Conservation (phyloP, 352 stramenopile genomes). For the Globisporangium orthogonon region DNA sequence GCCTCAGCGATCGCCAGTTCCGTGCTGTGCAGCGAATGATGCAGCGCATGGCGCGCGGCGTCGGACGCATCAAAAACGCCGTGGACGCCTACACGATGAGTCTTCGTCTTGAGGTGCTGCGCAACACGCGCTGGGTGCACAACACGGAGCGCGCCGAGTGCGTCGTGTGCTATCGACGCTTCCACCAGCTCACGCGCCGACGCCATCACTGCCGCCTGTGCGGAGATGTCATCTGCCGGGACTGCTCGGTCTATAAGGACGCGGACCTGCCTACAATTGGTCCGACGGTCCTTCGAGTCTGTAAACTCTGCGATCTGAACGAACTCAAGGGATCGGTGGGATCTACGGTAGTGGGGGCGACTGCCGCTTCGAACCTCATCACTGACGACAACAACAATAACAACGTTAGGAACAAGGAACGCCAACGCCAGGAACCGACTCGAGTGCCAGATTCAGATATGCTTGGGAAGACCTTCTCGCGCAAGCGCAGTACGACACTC, state of each 20-base stretch:
- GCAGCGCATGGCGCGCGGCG: constrained; percentile 45
- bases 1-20: constrained; percentile 53
- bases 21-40: constrained; percentile 48
- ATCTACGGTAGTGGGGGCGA: constrained; percentile 2
- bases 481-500: constrained; percentile 14
- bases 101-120: constrained; percentile 46
- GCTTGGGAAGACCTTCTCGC: constrained; percentile 3
- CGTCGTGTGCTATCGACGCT: constrained; percentile 54
- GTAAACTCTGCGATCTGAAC: constrained; percentile 41
- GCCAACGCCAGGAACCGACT: not conserved
- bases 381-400: not conserved
- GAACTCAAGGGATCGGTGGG: constrained; percentile 14
- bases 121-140: constrained; percentile 42
- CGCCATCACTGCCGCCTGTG: constrained; percentile 75
- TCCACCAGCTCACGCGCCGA: constrained; percentile 57
- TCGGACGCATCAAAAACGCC: constrained; percentile 46
- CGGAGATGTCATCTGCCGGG: constrained; percentile 65
- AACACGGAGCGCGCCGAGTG: constrained; percentile 52
- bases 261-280: constrained; percentile 60
- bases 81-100: constrained; percentile 61
- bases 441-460: not conserved
- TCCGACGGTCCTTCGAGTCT: constrained; percentile 59
- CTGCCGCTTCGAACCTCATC: not conserved
- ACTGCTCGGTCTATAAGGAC: constrained; percentile 70
- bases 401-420: not conserved